Base-by-base conservation (phyloP, 225 moss, liverwort and hornwort genomes). In the Polytrichum commune region DNA sequence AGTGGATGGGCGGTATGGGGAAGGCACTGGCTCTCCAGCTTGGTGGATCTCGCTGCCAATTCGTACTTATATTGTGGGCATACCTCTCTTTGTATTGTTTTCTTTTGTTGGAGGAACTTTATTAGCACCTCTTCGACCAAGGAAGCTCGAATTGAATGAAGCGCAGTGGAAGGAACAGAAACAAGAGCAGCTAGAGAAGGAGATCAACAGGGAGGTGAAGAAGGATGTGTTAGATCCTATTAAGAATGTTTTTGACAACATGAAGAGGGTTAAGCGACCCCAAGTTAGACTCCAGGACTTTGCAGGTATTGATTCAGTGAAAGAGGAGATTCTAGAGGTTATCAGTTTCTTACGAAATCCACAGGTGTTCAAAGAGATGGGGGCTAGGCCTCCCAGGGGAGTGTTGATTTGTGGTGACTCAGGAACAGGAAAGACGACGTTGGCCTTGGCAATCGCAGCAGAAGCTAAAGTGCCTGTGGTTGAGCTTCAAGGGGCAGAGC, bases 1-100 rank as follows among this genome's bases (percentile, higher is more conserved):
- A 80, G 90, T 91, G 53, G 95, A 98, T 57, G 93, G 69, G 53
- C 90, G 98, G 73, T 98, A 98, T 25, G 98, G 88, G 60, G 98
- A 98, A 86, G 98, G 95, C 25, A 98, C 94, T 66, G 98, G 98
- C 58, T 95, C 98, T 65, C 90, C 89, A 54, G 91, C 82, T 54
- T 98, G 98, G 98, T 98, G 98, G 98, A 91, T 98, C 55, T 98
- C 95, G 19, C 84, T 98, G 63, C 98, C 98, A 24, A 71, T 91
- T 62, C 91, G 98, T 60, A 76, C 84, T 54, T 98, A 95, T 71
- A 76, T 89, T 27, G 86, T 93, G 55, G 94, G 98, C 66, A 77
- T 91, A 27, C 98, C 98, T 9, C 91, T 98, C 33, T 86, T 91
- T 19, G 70, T 95, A 70, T 72, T 95, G 63, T 60, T 90, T 65